Evolutionary conservation across 1,284 basidiomycete genomes (phyloP), one percentile per base, ranked within the genome.

Genomic region (Ceratobasidium sp.): DNA sequence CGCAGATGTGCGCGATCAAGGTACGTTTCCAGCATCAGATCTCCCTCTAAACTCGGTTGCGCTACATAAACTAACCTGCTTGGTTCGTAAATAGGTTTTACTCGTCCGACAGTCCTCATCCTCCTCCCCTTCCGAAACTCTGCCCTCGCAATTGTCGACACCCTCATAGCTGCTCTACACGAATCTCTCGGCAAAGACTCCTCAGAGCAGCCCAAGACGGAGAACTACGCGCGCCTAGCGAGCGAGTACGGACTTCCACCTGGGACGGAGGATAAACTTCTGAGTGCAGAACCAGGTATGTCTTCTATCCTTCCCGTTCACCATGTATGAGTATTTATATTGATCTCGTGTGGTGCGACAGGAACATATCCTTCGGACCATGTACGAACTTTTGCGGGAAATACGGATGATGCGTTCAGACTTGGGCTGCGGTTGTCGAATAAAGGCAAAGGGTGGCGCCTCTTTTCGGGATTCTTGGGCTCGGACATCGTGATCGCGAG

Each of bases 341-440:
- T 79, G 81, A 5, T 21, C 14, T 66, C 41, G 32, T 14, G 30
- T 43, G 16, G 14, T 16, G 13, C 9, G 6, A 74, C 77, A 1
- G 89, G 90, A n/a, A 88, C 88, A 35, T 96, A 96, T 79, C 92
- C 98, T 0, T 80, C 81, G 9, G 98, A 99, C 79, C 98, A 99
- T 80, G 87, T 97, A 16, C 94, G 94, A 78, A 98, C 89, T 73
- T 98, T 99, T 85, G 88, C 88, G 76, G 98, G 98, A n/a, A 99
- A 99, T 80, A 88, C 96, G 57, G 98, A 99, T 80, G 98, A 99
- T 82, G 95, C 90, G 78, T 99, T 99, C 82, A 85, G 94, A 76
- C 84, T 98, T 32, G 97, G 97, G 0, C 83, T 98, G 78, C 98
- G 98, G 83, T 82, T 99, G 77, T 98, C 95, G 1, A 86, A 91